These are phyloP conservation scores for Excoecaria agallocha DNA, from an alignment of 345 rosid genomes.

Conservation along the genomic window DNA sequence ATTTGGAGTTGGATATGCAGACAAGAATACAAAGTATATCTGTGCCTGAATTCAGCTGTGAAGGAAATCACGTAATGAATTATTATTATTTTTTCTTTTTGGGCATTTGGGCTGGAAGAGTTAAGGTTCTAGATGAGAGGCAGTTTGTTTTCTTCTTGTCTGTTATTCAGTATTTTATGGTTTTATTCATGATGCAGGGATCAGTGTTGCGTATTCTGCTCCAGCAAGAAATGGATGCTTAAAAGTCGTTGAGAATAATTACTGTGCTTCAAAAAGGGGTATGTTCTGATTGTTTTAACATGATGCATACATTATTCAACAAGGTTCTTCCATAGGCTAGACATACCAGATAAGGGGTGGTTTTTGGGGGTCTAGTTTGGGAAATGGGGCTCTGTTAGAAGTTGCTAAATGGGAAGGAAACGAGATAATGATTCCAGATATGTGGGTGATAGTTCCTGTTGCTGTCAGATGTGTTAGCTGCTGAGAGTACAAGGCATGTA, in stretches of 20 bases:
- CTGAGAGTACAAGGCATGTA: neutral
- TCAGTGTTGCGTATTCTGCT: conserved; percentile 71
- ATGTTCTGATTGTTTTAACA: conserved; percentile 14
- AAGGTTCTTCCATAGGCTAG: neutral
- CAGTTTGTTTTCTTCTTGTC: conserved; percentile 9
- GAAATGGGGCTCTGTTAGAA: neutral
- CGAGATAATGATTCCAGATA: neutral
- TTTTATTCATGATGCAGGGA: conserved; percentile 47
- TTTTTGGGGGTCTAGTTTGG: neutral
- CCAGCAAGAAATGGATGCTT: conserved; percentile 81
- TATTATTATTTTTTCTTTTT: neutral
- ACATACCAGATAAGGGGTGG: neutral
- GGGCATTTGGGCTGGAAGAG: neutral
- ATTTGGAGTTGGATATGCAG: neutral
- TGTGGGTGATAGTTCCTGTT: neutral
- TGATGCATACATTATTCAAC: neutral
- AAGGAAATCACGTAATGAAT: neutral
- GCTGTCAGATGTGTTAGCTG: conserved; percentile 6
- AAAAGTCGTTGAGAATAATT: conserved; percentile 82
- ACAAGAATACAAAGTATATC: neutral
- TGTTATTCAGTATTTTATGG: conserved; percentile 23
- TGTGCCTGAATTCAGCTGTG: neutral
- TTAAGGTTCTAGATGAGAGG: neutral
- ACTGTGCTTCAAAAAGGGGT: conserved; percentile 95
- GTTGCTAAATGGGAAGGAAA: neutral